Evolutionary conservation across 306 rosid species (phyloP).

Genomic region (Citrullus amarus): DNA sequence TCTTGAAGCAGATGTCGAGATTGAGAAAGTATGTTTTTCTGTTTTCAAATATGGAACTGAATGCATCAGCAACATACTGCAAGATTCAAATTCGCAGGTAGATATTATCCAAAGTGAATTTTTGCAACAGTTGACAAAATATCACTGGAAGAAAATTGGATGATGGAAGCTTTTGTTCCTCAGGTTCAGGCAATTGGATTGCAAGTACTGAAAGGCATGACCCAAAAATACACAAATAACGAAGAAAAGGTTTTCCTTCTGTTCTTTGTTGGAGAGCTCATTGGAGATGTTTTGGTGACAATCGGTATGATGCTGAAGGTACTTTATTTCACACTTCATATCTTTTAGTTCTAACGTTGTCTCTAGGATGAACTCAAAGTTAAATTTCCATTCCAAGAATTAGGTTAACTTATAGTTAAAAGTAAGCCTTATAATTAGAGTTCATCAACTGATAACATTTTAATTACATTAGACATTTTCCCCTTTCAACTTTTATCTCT

Average conservation of each 20-base stretch:
- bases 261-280: conserved; percentile 68
- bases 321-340: conserved; percentile 2
- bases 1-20: conserved; percentile 28
- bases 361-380: not conserved
- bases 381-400: not conserved
- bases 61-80: conserved; percentile 49
- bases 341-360: not conserved
- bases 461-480: not conserved
- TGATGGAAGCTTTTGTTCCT: conserved; percentile 18
- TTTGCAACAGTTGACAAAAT: not conserved
- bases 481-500: not conserved
- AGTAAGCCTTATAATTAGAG: not conserved
- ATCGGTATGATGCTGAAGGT: conserved; percentile 61
- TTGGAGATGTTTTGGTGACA: conserved; percentile 39
- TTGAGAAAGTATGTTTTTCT: conserved; percentile 20
- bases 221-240: conserved; percentile 37
- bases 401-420: not conserved
- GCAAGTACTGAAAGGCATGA: conserved; percentile 61
- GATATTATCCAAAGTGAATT: conserved; percentile 8
- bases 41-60: conserved; percentile 39
- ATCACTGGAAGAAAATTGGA: conserved; percentile 14
- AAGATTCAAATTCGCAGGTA: conserved; percentile 69
- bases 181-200: conserved; percentile 76
- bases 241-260: conserved; percentile 48
- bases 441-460: not conserved